A percentile compares a stretch with the other conserved stretches of the same genome.
Conservation (phyloP, 1,284 basidiomycete species). For the Tilletiopsis washingtonensis region DNA sequence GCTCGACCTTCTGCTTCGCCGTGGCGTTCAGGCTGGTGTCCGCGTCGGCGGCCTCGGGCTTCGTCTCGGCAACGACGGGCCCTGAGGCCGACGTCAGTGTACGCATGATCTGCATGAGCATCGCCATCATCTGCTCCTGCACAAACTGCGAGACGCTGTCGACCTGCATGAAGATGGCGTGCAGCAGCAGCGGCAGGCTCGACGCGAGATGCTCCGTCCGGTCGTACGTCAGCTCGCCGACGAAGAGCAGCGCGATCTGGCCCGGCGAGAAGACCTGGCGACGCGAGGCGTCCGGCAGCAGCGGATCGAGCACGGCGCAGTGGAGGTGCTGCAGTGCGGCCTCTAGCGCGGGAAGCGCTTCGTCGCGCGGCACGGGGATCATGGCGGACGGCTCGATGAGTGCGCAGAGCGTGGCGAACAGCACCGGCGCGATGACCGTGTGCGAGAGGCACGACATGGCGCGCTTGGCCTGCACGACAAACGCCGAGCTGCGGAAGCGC, state of each 20-base stretch:
- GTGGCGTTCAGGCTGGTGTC: conserved; percentile 48
- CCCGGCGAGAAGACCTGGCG: conserved; percentile 58
- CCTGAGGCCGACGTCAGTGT: conserved; percentile 16
- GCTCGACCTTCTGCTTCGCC: conserved; percentile 61
- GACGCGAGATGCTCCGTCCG: conserved; percentile 66
- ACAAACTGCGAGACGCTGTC: conserved; percentile 68
- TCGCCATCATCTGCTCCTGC: conserved; percentile 62
- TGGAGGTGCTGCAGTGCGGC: conserved; percentile 6
- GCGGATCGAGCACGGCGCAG: conserved; percentile 13
- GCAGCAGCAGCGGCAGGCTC: conserved; percentile 67
- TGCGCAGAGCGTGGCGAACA: conserved; percentile 74
- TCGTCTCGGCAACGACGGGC: neutral
- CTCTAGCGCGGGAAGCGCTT: conserved; percentile 47
- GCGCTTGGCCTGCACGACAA: conserved; percentile 69
- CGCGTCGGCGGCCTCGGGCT: too few relatives aligned
- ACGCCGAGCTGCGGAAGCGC: conserved; percentile 69
- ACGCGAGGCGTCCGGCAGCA: conserved; percentile 17
- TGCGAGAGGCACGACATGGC: conserved; percentile 78
- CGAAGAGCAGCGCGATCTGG: conserved; percentile 78
- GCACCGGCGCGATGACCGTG: conserved; percentile 63
- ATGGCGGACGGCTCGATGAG: conserved; percentile 77
- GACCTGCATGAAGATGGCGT: conserved; percentile 72
- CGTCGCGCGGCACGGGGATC: conserved; percentile 60
- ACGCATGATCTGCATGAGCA: conserved; percentile 50
- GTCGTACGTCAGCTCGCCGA: conserved; percentile 72